Evolutionary conservation across 1,284 basidiomycete species (phyloP), one percentile per base, ranked within the genome.

Genomic region (Ganoderma sp.): DNA sequence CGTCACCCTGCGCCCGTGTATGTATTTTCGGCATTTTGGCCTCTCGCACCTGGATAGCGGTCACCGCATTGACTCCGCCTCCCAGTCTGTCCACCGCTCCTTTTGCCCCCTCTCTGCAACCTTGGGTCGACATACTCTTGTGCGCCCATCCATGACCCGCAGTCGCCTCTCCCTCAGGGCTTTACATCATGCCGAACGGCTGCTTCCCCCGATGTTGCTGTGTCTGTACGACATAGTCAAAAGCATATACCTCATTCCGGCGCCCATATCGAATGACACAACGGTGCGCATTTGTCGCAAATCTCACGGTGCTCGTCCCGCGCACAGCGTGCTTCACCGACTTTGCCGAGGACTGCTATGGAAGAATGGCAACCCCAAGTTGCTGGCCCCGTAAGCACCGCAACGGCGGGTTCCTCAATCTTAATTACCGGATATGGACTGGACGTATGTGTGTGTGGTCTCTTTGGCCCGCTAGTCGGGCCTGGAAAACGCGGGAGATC

Each of bases 251-350:
- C n/a, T 19, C 58, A 10, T 39, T 62, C 61, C 61, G 61, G 61
- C 50, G 22, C 48, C 52, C 60, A 66, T 42, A 57, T 52, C 61
- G 60, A 57, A 62, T 66, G 60, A 62, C 65, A 52, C 43, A 37
- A 50, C 48, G 39, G 58, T 60, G 58, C 39, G 41, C 19, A 25
- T 41, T 39, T 39, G 57, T 59, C 37, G 57, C 41, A 14, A 2
- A 41, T 60, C 58, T 22, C 58, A 43, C 41, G 58, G 39, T 42
- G 6, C 15, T 39, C 28, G 52, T 56, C 28, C 39, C 39, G 15
- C 41, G 22, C 25, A 41, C 39, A 41, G 22, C 39, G 41, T 39
- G 37, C 58, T 6, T 60, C 37, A 22, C 58, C 58, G 58, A 60
- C 37, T 17, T 39, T 37, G 57, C 57, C 57, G 57, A 58, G 32